Evolutionary conservation across 1,284 basidiomycete species (phyloP).

Genomic region (Irpex sp.): DNA sequence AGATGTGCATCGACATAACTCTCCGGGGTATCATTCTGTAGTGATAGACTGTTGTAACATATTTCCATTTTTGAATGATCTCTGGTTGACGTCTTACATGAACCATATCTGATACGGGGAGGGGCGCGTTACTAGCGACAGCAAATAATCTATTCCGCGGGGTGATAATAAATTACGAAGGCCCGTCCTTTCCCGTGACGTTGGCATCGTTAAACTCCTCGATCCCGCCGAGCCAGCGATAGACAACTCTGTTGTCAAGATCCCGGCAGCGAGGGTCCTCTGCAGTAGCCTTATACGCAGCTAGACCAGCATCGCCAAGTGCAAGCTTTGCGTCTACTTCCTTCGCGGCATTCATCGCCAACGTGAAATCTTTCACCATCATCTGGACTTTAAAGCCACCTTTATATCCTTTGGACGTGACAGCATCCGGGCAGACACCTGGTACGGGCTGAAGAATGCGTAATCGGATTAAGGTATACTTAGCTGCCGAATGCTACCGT

Average conservation of each 20-base stretch:
- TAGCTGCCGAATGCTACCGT: neutral
- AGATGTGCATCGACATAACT: conserved; percentile 19
- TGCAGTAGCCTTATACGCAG: neutral
- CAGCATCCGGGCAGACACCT: neutral
- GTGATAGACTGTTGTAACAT: neutral
- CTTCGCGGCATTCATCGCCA: neutral
- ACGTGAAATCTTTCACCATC: conserved; percentile 1
- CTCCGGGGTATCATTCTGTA: neutral
- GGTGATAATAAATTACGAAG: neutral
- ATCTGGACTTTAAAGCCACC: neutral
- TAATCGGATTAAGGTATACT: too few species aligned
- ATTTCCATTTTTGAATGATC: neutral
- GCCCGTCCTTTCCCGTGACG: neutral
- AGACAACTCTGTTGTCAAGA: neutral
- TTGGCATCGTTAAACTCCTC: neutral
- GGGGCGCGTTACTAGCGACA: too few species aligned
- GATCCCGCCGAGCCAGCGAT: neutral
- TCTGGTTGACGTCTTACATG: neutral
- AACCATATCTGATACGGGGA: too few species aligned
- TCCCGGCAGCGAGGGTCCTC: neutral
- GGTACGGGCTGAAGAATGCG: neutral
- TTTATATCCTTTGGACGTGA: neutral
- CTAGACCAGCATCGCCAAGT: neutral
- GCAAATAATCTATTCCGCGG: too few species aligned
- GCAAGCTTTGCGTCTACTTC: neutral